Conservation (phyloP, 805 yeast genomes). For the Dipodascus albidus region DNA sequence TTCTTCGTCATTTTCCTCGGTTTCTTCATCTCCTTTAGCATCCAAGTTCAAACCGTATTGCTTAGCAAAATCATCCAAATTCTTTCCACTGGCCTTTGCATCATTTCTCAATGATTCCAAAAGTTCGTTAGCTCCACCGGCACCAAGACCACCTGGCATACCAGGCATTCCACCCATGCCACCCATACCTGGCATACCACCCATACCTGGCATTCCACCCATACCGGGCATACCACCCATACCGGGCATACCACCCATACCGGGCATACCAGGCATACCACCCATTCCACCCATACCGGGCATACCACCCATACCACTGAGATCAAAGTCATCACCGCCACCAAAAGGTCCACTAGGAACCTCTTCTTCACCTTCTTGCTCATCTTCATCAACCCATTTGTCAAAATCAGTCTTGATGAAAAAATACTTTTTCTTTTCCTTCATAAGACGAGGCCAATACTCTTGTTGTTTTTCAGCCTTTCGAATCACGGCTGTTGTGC, state of each 20-base stretch:
- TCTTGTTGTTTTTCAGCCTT: conserved; percentile 61
- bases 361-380: conserved; percentile 54
- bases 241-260: conserved; percentile 29
- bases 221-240: conserved; percentile 25
- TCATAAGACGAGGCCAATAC: conserved; percentile 92
- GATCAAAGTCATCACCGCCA: conserved; percentile 24
- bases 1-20: conserved; percentile 11
- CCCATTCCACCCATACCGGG: conserved; percentile 29
- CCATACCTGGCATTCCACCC: conserved; percentile 18
- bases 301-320: conserved; percentile 27
- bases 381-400: conserved; percentile 98
- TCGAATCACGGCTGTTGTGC: conserved; percentile 56
- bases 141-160: too few species aligned
- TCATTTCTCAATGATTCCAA: neutral
- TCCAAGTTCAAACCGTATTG: conserved; percentile 3
- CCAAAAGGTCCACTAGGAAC: conserved; percentile 28
- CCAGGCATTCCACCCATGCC: conserved; percentile 12
- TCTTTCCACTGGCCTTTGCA: neutral
- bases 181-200: conserved; percentile 20
- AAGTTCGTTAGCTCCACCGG: neutral
- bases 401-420: conserved; percentile 90
- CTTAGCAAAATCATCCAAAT: neutral
- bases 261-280: conserved; percentile 20
- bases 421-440: conserved; percentile 68
- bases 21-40: conserved; percentile 16